Evolutionary conservation across 257 asterid species (phyloP).

Genomic region (Fraxinus quadrangulata): DNA sequence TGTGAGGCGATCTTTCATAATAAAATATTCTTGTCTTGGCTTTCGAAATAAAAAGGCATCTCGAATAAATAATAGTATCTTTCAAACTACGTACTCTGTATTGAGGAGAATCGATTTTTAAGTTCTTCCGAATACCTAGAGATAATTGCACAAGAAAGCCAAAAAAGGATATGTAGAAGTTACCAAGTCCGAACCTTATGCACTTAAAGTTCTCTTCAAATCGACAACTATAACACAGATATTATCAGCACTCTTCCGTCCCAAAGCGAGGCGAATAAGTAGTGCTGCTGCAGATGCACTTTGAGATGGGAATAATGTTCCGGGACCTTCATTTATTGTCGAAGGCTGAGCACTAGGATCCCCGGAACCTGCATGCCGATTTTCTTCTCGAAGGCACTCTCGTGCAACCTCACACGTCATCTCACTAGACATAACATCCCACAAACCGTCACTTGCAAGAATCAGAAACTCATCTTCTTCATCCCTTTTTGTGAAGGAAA

Average conservation of each 20-base stretch:
- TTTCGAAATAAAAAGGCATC: not conserved
- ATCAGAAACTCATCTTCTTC: constrained; percentile 24
- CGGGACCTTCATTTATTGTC: not conserved
- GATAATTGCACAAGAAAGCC: not conserved
- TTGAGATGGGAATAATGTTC: constrained; percentile 1
- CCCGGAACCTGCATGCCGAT: not conserved
- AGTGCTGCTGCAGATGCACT: constrained; percentile 23
- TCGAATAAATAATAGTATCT: too few relatives aligned
- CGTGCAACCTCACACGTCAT: constrained; percentile 21
- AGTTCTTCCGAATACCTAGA: not conserved
- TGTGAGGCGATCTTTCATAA: too few relatives aligned
- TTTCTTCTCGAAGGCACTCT: constrained; percentile 8
- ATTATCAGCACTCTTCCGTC: constrained; percentile 10
- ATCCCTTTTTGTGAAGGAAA: constrained; percentile 15
- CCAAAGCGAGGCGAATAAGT: constrained; percentile 22
- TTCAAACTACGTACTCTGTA: not conserved
- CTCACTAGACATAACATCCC: constrained; percentile 26
- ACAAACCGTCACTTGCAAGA: constrained; percentile 28
- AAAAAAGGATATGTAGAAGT: not conserved
- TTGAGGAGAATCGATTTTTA: not conserved
- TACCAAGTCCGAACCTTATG: not conserved
- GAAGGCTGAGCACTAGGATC: not conserved
- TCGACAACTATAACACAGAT: constrained; percentile 24
- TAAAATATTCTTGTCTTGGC: too few relatives aligned
- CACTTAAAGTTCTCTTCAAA: constrained; percentile 3